Conservation (phyloP, 306 rosid species). For the Lablab purpureus region DNA sequence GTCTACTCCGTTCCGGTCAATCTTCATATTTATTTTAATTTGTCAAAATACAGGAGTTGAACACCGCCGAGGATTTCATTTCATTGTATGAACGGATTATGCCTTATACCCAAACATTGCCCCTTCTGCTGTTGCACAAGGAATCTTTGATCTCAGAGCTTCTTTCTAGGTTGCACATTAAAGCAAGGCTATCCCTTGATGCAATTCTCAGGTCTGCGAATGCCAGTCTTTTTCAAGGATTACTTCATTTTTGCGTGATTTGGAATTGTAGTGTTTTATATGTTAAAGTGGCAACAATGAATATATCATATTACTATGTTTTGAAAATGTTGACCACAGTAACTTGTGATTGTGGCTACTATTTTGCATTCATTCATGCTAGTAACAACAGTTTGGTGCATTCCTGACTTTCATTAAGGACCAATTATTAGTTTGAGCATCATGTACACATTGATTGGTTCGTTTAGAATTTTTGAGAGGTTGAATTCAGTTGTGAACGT, state of each 20-base stretch:
- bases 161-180: slow-evolving; percentile 70
- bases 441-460: slow-evolving; percentile 14
- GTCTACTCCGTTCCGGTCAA: background rate
- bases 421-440: slow-evolving; percentile 17
- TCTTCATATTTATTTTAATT: slow-evolving; percentile 15
- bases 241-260: slow-evolving; percentile 32
- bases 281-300: slow-evolving; percentile 2
- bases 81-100: slow-evolving; percentile 73
- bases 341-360: background rate
- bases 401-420: background rate
- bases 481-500: background rate
- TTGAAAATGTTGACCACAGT: background rate
- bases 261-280: slow-evolving; percentile 16
- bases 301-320: background rate
- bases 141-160: slow-evolving; percentile 69
- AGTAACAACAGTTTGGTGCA: background rate
- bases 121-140: slow-evolving; percentile 79
- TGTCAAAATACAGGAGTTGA: slow-evolving; percentile 70
- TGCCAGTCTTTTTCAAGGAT: slow-evolving; percentile 27
- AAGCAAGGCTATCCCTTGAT: slow-evolving; percentile 87
- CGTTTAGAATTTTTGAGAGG: slow-evolving; percentile 9
- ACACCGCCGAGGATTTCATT: slow-evolving; percentile 91
- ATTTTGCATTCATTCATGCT: slow-evolving; percentile 7
- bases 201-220: slow-evolving; percentile 83
- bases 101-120: slow-evolving; percentile 76